A percentile compares a stretch with the other conserved stretches of the same genome.
Conservation (phyloP, 352 stramenopile species). For the Globisporangium paroecandrum region DNA sequence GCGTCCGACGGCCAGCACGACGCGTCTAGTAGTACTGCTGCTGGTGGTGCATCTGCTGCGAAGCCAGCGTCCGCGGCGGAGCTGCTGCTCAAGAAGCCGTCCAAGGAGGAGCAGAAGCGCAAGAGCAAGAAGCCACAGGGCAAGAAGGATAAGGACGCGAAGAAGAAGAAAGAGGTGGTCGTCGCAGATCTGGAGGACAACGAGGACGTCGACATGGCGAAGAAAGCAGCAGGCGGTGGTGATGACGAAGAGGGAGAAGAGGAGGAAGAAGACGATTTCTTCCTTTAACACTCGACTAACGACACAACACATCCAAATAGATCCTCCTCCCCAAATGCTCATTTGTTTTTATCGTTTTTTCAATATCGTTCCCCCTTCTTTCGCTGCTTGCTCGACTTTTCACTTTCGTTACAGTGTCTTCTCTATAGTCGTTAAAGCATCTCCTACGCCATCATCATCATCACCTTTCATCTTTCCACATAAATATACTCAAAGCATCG, state of each 20-base stretch:
- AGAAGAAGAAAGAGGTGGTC: conserved; percentile 22
- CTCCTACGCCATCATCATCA: neutral
- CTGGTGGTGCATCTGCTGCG: neutral
- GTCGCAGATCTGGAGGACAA: conserved; percentile 56
- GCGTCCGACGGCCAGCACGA: conserved; percentile 1
- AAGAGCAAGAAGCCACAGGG: conserved; percentile 52
- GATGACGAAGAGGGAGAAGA: conserved; percentile 18
- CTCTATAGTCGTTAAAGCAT: neutral
- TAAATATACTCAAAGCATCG: neutral
- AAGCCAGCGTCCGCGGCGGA: conserved; percentile 27
- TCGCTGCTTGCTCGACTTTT: neutral
- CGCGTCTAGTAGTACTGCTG: neutral
- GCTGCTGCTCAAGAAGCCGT: conserved; percentile 60
- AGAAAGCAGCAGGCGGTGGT: conserved; percentile 7
- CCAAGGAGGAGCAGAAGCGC: conserved; percentile 68
- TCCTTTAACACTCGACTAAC: conserved; percentile 30
- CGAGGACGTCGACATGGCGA: conserved; percentile 14
- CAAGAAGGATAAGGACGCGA: conserved; percentile 38
- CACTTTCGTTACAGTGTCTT: neutral
- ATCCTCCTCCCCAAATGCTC: neutral
- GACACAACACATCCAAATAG: neutral
- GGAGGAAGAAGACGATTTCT: conserved; percentile 68
- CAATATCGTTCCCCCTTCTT: neutral
- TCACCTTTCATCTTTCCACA: neutral
- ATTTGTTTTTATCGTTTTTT: neutral